Evolutionary conservation across 1,284 basidiomycete species (phyloP).

Genomic region (Irpex sp.): DNA sequence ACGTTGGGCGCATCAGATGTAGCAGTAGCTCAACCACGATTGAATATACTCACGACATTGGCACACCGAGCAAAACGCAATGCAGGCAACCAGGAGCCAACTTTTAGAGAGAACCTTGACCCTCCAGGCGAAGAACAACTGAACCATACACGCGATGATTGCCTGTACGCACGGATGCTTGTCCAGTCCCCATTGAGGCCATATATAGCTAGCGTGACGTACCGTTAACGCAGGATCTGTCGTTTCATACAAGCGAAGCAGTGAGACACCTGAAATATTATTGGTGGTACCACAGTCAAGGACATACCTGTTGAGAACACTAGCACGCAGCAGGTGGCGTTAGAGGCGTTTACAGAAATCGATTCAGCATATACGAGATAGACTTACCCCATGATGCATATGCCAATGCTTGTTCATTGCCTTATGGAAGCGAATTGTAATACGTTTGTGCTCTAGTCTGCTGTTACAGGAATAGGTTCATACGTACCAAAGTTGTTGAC

Average conservation of each 20-base stretch:
- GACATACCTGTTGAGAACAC: slow-evolving; percentile 3
- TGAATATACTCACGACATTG: slow-evolving; percentile 2
- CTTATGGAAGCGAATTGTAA: neutral
- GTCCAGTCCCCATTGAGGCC: too few species aligned
- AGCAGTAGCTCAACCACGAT: neutral
- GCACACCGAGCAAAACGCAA: neutral
- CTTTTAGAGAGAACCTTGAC: slow-evolving; percentile 8
- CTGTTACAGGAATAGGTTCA: too few species aligned
- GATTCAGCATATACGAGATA: neutral
- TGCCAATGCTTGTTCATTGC: neutral
- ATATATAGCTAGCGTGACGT: neutral
- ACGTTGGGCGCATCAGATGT: neutral
- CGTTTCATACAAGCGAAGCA: neutral
- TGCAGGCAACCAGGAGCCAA: neutral
- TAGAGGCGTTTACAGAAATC: neutral
- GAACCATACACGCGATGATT: slow-evolving; percentile 9
- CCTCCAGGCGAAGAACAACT: slow-evolving; percentile 10
- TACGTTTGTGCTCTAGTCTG: neutral
- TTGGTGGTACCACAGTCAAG: neutral
- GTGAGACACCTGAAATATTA: too few species aligned
- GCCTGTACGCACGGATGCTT: neutral
- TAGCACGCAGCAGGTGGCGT: neutral
- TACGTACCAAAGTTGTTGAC: slow-evolving; percentile 9
- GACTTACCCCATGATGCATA: slow-evolving; percentile 7
- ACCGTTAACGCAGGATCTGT: slow-evolving; percentile 1